These are phyloP conservation scores for Mikania micrantha DNA, from an alignment of 129 eudicot genomes.

Conservation along the genomic window DNA sequence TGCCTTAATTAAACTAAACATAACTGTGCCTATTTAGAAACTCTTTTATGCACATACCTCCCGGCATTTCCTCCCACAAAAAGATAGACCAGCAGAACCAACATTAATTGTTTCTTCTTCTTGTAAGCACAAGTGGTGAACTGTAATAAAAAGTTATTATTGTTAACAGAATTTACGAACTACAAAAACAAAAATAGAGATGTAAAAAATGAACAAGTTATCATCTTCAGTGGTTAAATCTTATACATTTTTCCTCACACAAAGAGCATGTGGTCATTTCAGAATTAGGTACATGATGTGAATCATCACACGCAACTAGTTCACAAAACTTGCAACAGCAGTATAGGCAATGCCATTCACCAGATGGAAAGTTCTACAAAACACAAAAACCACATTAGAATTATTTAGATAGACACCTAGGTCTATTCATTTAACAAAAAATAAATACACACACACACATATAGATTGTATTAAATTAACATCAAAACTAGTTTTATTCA, in stretches of 20 bases:
- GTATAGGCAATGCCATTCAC: conserved; percentile 77
- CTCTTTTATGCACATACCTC: conserved; percentile 44
- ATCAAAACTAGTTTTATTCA: background rate
- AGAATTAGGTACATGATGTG: conserved; percentile 4
- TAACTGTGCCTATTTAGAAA: background rate
- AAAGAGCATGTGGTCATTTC: conserved; percentile 48
- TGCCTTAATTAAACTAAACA: background rate
- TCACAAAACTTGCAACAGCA: conserved; percentile 95
- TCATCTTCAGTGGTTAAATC: background rate
- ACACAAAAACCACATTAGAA: conserved; percentile 13
- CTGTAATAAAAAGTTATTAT: conserved; percentile 33
- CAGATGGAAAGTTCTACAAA: conserved; percentile 70
- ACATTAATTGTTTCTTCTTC: conserved; percentile 26
- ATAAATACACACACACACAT: background rate
- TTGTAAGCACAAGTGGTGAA: conserved; percentile 47
- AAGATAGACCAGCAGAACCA: conserved; percentile 28
- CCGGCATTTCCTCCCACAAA: conserved; percentile 73
- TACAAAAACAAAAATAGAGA: background rate
- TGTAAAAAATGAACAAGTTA: background rate
- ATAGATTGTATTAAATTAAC: background rate
- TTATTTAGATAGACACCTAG: background rate
- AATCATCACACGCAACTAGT: conserved; percentile 33
- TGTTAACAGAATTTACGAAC: conserved; percentile 1
- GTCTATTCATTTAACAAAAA: background rate
- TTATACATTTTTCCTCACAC: conserved; percentile 84